Percentiles rank a stretch among this genome's conserved stretches.
Conservation (phyloP, 1,139 yeast genomes). For the Nakaseomyces sp. region DNA sequence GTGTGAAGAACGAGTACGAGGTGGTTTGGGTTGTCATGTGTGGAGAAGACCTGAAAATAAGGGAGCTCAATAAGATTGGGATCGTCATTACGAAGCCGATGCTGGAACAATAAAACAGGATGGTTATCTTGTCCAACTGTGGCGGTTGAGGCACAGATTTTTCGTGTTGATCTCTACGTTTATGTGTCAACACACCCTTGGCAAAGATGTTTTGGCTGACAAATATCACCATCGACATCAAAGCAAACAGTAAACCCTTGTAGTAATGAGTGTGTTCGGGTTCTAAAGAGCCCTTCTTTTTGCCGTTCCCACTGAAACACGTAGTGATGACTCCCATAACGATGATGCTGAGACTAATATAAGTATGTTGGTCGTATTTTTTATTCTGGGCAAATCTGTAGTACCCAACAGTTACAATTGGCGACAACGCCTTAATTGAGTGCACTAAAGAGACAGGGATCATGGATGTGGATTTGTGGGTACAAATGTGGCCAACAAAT, state of each 20-base stretch:
- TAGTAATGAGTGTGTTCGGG: constrained; percentile 17
- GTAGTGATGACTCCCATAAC: constrained; percentile 79
- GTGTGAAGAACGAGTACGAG: neutral
- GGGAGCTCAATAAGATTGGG: constrained; percentile 54
- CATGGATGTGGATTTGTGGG: constrained; percentile 79
- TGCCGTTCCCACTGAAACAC: constrained; percentile 41
- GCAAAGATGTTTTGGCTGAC: constrained; percentile 90
- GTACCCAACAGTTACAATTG: constrained; percentile 76
- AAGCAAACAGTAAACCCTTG: constrained; percentile 65
- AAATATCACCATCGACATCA: constrained; percentile 73
- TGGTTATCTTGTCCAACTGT: constrained; percentile 67
- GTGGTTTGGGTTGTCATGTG: constrained; percentile 32
- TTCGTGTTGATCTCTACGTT: constrained; percentile 17
- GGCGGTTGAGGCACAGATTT: no score
- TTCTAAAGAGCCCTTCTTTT: constrained; percentile 33
- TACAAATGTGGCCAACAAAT: constrained; percentile 78
- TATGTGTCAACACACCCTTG: constrained; percentile 64
- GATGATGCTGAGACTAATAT: constrained; percentile 66
- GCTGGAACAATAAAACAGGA: constrained; percentile 73
- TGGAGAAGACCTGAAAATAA: constrained; percentile 28
- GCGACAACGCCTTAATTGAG: constrained; percentile 84
- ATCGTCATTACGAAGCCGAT: constrained; percentile 71
- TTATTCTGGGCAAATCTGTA: constrained; percentile 54
- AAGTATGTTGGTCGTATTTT: constrained; percentile 56
- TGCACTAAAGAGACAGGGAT: constrained; percentile 90